Base-by-base conservation (phyloP, 257 asterid species). In the Capsicum chinense region DNA sequence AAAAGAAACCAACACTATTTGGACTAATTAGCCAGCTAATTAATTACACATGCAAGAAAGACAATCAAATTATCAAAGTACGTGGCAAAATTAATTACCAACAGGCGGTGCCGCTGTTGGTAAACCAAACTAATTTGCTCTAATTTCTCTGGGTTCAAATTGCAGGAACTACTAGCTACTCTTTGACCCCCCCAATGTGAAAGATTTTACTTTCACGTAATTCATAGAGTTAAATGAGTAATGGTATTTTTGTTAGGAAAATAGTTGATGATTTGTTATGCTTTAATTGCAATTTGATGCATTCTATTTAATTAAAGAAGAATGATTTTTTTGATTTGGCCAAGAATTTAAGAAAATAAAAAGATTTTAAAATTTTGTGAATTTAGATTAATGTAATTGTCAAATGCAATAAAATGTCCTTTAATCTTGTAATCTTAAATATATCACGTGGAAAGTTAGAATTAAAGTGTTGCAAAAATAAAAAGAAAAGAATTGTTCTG, bases 31-130 rank as follows among this genome's bases (percentile, higher is more conserved):
- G 12, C 59, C 80, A 73, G 80, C 80, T 48, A 50, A 74, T 19
- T 26, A 48, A 74, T 74, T 74, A 21, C 50, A 37, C 17, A 60
- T n/a, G 67, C 13, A 63, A 39, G 44, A 39, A 26, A 21, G 13
- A 33, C 56, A 73, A 50, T 5, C 50, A 50, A 74, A 74, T 74
- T 74, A 21, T 50, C n/a, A 21, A 74, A 42, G 80, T 74, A 74
- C 80, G 80, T 74, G 80, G 21, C 80, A 50, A 19, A 73, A 66
- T 74, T 48, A 74, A 42, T 56, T 50, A 74, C 47, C 37, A 10
- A 21, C 57, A 52, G 80, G 7, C 62, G 60, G 80, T 74, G 60
- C 80, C 9, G 21, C 80, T 74, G 37, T 7, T 74, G 80, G 80
- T 50, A 11, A 9, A 74, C 62, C 62, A 74, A 71, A 47, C 44